Base-by-base conservation (phyloP, 371 early-diverging fungal species). In the Mortierella sp. region DNA sequence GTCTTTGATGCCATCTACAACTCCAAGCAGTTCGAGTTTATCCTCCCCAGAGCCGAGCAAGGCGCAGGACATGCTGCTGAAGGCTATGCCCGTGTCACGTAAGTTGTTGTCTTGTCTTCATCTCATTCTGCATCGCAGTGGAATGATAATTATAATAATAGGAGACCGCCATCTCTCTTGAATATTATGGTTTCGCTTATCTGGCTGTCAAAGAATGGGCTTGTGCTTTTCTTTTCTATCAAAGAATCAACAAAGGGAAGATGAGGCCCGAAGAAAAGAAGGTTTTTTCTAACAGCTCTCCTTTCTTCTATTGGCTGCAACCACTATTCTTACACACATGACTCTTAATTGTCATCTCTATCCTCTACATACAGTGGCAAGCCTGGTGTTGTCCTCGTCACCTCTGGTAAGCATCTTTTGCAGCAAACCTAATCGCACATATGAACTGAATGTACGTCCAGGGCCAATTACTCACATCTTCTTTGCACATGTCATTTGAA, bases 31-130 rank as follows among this genome's bases (percentile, higher is more conserved):
- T 99, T 99, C 88, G 92, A 98, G 75, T 97, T 98, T 81, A 92
- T 99, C 80, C 92, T 99, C 63, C 98, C 99, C 52, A 90, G 99
- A 82, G 98, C 98, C 86, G 99, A 99, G 88, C 99, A 99, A 90
- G 99, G 99, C 81, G 98, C 97, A 72, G 99, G 99, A 19, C 99
- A 99, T 89, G 98, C 98, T 97, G 98, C 99, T 9, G 97, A 99
- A 89, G 99, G 97, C 26, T 99, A 98, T 88, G 98, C 98, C 48
- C 93, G 97, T 88, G 98, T 96, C 77, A 96, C 96, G 94, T 95
- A 91, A 88, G 91, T 90, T 31, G 6, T 31, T 48, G 19, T 68
- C 48, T 13, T 42, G 19, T 21, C 34, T 74, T 26, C 48, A 70
- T n/a, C 11, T 34, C 26, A 5, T 3, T 26, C 44, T 44, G 26